Evolutionary conservation across 2,329 filamentous ascomycete genomes (phyloP).

Genomic region (Dactylellina cionopaga): DNA sequence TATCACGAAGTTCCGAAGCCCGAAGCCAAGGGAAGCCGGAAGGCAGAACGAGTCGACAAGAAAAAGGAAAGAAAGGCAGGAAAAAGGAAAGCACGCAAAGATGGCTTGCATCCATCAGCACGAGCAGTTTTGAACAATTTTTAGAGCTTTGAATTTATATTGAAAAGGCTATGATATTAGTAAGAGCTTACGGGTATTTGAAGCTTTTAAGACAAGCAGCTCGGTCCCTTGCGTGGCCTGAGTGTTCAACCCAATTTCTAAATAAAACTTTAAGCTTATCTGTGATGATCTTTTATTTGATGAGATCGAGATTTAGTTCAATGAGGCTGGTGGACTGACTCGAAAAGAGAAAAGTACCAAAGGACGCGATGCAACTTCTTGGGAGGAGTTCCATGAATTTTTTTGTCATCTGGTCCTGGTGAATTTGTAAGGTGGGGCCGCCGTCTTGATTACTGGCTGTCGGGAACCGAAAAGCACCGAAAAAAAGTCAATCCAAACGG

Average conservation of each 20-base stretch:
- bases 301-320: background rate
- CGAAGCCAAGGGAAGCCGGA: background rate
- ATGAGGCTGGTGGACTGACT: no score
- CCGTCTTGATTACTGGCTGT: background rate
- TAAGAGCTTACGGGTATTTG: background rate
- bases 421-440: constrained; percentile 8
- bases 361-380: background rate
- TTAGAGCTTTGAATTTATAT: no score
- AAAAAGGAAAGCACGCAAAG: background rate
- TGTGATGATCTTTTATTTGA: background rate
- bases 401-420: constrained; percentile 1
- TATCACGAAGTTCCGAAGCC: constrained; percentile 39
- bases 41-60: background rate
- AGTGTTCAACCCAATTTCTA: constrained; percentile 5
- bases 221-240: no score
- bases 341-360: background rate
- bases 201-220: constrained; percentile 11
- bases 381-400: constrained; percentile 1
- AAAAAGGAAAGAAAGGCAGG: background rate
- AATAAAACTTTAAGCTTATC: constrained; percentile 42
- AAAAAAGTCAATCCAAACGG: no score
- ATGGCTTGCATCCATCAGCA: no score
- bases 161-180: no score
- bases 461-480: background rate
- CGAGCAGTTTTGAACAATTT: no score